Evolutionary conservation across 768 basidiomycete genomes (phyloP).

Genomic region (Cantharellus anzutake): DNA sequence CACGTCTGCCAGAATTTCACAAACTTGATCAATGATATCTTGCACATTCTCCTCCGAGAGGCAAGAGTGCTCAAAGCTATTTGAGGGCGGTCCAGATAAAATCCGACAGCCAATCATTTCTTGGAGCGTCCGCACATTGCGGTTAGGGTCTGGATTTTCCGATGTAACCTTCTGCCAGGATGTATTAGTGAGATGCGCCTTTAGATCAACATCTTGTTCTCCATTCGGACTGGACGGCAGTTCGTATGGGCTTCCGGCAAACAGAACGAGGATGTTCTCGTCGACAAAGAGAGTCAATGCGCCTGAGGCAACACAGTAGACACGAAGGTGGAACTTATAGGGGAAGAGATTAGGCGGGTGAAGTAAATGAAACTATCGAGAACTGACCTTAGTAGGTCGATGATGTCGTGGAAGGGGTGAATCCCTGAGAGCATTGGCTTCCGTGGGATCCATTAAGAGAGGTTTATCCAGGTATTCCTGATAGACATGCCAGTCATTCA

Average conservation of each 20-base stretch:
- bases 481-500: neutral
- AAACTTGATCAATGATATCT: conserved; percentile 40
- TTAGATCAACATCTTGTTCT: conserved; percentile 29
- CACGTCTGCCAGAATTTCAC: conserved; percentile 49
- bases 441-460: conserved; percentile 52
- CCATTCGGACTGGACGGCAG: conserved; percentile 20
- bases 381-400: conserved; percentile 12
- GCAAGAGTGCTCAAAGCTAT: conserved; percentile 7
- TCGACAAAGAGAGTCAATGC: conserved; percentile 67
- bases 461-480: conserved; percentile 78
- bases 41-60: conserved; percentile 25
- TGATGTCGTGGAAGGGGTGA: neutral
- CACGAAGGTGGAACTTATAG: conserved; percentile 77
- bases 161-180: conserved; percentile 54
- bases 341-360: neutral
- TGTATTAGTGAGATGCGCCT: conserved; percentile 81
- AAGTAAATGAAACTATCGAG: neutral
- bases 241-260: conserved; percentile 56
- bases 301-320: conserved; percentile 65
- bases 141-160: conserved; percentile 33
- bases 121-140: conserved; percentile 50
- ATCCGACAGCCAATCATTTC: conserved; percentile 56
- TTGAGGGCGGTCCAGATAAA: conserved; percentile 17
- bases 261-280: conserved; percentile 68
- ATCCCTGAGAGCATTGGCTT: conserved; percentile 18